Evolutionary conservation across 306 rosid species (phyloP).

Genomic region (Albizia julibrissin): DNA sequence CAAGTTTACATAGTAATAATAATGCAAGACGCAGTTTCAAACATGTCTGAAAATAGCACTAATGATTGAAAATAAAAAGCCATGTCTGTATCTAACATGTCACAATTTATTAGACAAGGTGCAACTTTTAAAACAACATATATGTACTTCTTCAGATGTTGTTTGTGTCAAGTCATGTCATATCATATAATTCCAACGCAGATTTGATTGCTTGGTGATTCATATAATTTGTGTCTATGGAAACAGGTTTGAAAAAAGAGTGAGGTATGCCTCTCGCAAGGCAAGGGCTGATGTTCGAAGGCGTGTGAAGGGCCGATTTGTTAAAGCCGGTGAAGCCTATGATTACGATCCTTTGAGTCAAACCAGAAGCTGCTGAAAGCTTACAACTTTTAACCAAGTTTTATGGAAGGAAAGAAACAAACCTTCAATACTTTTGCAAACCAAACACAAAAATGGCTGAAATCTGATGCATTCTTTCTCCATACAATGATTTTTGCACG

Average conservation of each 20-base stretch:
- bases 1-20: background rate
- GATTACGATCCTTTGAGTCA: slow-evolving; percentile 65
- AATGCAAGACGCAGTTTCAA: background rate
- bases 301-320: slow-evolving; percentile 11
- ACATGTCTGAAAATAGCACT: background rate
- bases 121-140: background rate
- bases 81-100: background rate
- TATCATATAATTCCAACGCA: background rate
- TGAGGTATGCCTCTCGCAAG: slow-evolving; percentile 90
- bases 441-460: slow-evolving; percentile 32
- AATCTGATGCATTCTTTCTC: slow-evolving; percentile 40
- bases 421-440: slow-evolving; percentile 32
- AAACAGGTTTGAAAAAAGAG: slow-evolving; percentile 79
- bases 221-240: slow-evolving; percentile 16
- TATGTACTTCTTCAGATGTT: background rate
- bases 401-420: slow-evolving; percentile 35
- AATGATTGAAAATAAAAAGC: background rate
- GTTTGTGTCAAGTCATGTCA: background rate
- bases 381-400: slow-evolving; percentile 42
- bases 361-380: slow-evolving; percentile 65
- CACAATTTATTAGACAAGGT: background rate
- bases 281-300: slow-evolving; percentile 64
- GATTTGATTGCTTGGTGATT: slow-evolving; percentile 21
- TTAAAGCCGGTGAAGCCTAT: slow-evolving; percentile 40
- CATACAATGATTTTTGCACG: slow-evolving; percentile 55